Percentiles rank a stretch among this genome's conserved stretches.
These are phyloP conservation scores for Physaria fendleri DNA, from an alignment of 345 rosid species.

Conservation along the genomic window DNA sequence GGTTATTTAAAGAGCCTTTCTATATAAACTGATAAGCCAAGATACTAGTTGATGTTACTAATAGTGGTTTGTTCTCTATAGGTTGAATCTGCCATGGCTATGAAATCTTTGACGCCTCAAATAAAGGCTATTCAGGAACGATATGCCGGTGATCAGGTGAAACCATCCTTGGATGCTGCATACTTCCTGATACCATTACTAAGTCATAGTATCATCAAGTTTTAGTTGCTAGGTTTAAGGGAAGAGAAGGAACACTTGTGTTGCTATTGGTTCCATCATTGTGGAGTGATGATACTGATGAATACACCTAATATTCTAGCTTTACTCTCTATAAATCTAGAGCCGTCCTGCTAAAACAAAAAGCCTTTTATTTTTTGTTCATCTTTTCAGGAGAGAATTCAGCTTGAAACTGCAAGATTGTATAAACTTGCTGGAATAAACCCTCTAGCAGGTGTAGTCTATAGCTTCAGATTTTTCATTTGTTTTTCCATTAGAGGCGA, in stretches of 20 bases:
- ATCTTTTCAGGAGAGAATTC: constrained; percentile 73
- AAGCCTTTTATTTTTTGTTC: background rate
- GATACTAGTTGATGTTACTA: background rate
- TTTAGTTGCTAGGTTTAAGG: background rate
- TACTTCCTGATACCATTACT: background rate
- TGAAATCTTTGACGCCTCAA: constrained; percentile 90
- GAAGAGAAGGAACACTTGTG: background rate
- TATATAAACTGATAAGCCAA: background rate
- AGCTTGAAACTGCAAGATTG: constrained; percentile 88
- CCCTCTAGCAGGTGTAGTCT: constrained; percentile 70
- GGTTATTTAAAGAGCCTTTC: constrained; percentile 41
- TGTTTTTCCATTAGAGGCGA: too few relatives aligned
- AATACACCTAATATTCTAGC: background rate
- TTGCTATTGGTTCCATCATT: background rate
- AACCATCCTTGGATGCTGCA: background rate
- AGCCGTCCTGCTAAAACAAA: too few relatives aligned
- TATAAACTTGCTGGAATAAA: constrained; percentile 91
- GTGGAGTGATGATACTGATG: background rate
- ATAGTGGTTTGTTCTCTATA: constrained; percentile 24
- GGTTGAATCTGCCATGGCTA: constrained; percentile 96
- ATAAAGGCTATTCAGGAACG: constrained; percentile 82
- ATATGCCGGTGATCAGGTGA: constrained; percentile 83
- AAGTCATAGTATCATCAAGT: background rate
- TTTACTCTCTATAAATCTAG: background rate
- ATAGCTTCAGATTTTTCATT: background rate